These are phyloP conservation scores for Rhizopogon vesiculosus DNA, from an alignment of 768 basidiomycete species.

Conservation along the genomic window DNA sequence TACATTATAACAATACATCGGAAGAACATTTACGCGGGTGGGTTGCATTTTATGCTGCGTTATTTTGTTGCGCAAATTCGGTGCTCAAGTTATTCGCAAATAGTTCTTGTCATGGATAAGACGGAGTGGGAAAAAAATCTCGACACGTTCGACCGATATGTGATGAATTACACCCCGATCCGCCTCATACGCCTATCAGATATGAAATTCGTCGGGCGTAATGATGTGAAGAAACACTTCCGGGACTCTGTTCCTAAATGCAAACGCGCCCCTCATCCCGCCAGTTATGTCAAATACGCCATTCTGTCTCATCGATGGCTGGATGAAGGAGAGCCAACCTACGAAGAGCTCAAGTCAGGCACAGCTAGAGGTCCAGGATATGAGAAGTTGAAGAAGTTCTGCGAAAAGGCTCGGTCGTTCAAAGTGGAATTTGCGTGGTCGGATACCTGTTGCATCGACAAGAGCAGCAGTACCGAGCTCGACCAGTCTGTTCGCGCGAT, in stretches of 20 bases:
- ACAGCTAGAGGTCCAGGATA: background rate
- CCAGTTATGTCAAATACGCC: background rate
- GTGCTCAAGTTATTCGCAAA: background rate
- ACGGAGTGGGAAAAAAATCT: background rate
- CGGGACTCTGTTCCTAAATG: background rate
- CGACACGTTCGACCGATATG: constrained; percentile 4
- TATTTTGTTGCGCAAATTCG: background rate
- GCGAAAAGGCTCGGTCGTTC: constrained; percentile 13
- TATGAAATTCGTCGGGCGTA: constrained; percentile 9
- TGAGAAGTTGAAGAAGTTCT: constrained; percentile 6
- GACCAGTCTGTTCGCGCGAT: constrained; percentile 24
- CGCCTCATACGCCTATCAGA: constrained; percentile 14
- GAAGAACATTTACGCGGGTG: background rate
- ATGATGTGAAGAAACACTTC: background rate
- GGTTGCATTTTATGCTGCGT: background rate
- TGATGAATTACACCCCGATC: constrained; percentile 14
- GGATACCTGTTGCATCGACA: constrained; percentile 15
- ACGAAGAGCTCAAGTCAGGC: background rate
- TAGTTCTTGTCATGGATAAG: background rate
- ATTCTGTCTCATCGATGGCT: constrained; percentile 6
- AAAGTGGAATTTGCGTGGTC: constrained; percentile 17
- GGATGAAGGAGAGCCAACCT: constrained; percentile 1
- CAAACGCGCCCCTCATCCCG: background rate
- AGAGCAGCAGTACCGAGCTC: constrained; percentile 10
- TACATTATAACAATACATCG: too few relatives aligned